These are phyloP conservation scores for Macrolepiota dolichaula DNA, from an alignment of 768 basidiomycete species.

Conservation along the genomic window DNA sequence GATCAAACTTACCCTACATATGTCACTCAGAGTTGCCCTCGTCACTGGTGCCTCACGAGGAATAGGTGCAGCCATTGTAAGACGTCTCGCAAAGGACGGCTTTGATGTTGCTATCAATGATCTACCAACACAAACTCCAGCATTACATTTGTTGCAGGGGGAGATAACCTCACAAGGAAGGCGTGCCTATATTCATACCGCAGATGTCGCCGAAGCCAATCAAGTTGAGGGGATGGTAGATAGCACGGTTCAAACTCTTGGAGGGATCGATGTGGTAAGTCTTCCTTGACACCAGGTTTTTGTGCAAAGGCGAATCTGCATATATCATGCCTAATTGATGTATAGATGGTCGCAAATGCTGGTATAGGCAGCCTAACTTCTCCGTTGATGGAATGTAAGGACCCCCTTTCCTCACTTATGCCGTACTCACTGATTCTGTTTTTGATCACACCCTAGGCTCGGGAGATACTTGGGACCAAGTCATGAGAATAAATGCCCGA, in stretches of 20 bases:
- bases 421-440: neutral
- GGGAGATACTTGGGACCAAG: conserved; percentile 35
- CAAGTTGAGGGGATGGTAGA: conserved; percentile 20
- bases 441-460: conserved; percentile 20
- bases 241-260: conserved; percentile 14
- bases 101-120: conserved; percentile 42
- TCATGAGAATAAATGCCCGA: conserved; percentile 49
- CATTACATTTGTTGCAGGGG: conserved; percentile 11
- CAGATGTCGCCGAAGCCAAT: conserved; percentile 17
- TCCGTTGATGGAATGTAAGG: neutral
- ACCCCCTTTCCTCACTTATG: neutral
- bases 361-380: neutral
- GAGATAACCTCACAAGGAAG: conserved; percentile 15
- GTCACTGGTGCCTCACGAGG: too few relatives aligned
- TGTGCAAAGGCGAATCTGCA: neutral
- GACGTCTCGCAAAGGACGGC: conserved; percentile 41
- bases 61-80: conserved; percentile 16
- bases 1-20: too few relatives aligned
- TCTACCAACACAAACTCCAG: conserved; percentile 14
- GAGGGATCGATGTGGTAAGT: conserved; percentile 20
- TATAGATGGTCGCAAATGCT: conserved; percentile 13
- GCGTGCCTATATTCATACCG: conserved; percentile 8
- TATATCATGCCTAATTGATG: neutral
- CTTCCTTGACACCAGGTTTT: neutral
- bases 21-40: too few relatives aligned